Conservation (phyloP, 1,284 basidiomycete species). For the Fomes fomentarius region DNA sequence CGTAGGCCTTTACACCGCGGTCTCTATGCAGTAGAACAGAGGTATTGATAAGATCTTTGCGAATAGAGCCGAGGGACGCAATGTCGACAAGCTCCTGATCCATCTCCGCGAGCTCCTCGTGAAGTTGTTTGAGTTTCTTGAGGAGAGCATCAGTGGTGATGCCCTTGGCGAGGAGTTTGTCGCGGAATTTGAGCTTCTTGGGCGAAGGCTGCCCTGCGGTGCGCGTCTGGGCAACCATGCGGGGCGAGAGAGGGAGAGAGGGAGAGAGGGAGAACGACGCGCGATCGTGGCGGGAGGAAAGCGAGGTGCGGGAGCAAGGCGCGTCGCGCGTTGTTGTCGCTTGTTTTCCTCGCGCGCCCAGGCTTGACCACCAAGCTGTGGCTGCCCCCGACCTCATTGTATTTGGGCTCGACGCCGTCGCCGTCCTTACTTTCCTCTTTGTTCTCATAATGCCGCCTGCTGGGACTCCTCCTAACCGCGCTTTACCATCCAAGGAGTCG, state of each 20-base stretch:
- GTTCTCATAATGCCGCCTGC: slow-evolving; percentile 34
- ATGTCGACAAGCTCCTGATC: slow-evolving; percentile 90
- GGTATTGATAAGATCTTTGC: slow-evolving; percentile 81
- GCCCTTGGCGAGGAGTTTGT: slow-evolving; percentile 76
- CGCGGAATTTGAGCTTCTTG: slow-evolving; percentile 74
- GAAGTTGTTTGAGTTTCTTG: slow-evolving; percentile 84
- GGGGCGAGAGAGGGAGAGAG: neutral
- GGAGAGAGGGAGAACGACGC: neutral
- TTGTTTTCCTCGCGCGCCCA: slow-evolving; percentile 23
- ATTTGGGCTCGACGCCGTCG: slow-evolving; percentile 5
- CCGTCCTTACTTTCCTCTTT: slow-evolving; percentile 10
- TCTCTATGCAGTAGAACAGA: slow-evolving; percentile 93
- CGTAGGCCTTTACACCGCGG: slow-evolving; percentile 90
- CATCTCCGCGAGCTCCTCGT: slow-evolving; percentile 80
- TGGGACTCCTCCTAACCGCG: slow-evolving; percentile 44
- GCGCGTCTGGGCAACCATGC: slow-evolving; percentile 75
- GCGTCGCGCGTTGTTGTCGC: slow-evolving; percentile 30
- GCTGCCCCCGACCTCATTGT: slow-evolving; percentile 5
- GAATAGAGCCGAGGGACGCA: slow-evolving; percentile 67
- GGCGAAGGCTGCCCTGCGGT: slow-evolving; percentile 52
- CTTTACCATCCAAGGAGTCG: slow-evolving; percentile 83
- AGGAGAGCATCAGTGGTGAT: slow-evolving; percentile 76
- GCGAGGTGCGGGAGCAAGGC: slow-evolving; percentile 7
- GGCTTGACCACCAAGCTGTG: slow-evolving; percentile 5
- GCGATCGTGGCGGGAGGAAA: slow-evolving; percentile 3